Conservation (phyloP, 192 early-diverging fungal species). For the Coemansia pectinata region DNA sequence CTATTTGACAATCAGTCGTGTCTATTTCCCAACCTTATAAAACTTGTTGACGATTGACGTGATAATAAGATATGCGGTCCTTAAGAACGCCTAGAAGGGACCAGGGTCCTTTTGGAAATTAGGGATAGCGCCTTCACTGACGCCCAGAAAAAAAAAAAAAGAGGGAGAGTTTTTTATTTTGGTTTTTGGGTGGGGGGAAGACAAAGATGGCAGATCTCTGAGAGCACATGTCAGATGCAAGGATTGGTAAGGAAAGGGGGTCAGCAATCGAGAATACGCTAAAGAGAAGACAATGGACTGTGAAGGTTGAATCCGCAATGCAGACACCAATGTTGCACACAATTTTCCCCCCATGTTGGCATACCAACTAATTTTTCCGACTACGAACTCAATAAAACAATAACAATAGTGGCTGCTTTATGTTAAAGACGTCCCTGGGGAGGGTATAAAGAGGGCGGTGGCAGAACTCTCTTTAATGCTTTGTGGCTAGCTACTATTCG, state of each 20-base stretch:
- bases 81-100: not conserved
- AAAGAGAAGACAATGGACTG: not conserved
- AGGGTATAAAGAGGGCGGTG: constrained; percentile 1
- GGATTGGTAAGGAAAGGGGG: not conserved
- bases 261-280: not conserved
- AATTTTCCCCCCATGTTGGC: not conserved
- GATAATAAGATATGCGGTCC: not conserved
- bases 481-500: not conserved
- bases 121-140: not conserved
- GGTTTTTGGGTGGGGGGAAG: not conserved
- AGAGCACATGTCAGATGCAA: constrained; percentile 2
- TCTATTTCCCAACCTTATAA: not conserved
- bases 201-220: not conserved
- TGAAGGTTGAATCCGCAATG: not conserved
- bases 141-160: not conserved
- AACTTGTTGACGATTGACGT: not conserved
- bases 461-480: constrained; percentile 4
- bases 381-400: not conserved
- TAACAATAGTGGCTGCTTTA: not conserved
- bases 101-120: not conserved
- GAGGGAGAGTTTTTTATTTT: not conserved
- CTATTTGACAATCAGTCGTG: not conserved
- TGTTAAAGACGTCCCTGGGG: not conserved
- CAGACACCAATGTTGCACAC: not conserved
- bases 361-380: not conserved